These are phyloP conservation scores for Kodamaea suecica DNA, from an alignment of 1,139 yeast species.

Conservation along the genomic window DNA sequence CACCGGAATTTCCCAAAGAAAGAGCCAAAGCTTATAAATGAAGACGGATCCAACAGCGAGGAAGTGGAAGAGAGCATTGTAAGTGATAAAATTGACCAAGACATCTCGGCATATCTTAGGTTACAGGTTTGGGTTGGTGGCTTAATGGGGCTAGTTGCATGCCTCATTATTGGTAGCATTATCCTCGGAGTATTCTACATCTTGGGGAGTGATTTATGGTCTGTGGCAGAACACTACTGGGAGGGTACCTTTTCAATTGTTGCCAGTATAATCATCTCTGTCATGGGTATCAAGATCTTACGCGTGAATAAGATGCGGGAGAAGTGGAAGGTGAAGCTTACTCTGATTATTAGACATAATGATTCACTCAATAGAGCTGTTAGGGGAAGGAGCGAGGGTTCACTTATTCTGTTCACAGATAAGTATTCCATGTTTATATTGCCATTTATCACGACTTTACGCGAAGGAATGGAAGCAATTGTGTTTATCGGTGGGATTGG, in stretches of 20 bases:
- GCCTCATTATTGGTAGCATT: conserved; percentile 36
- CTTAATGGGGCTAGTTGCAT: conserved; percentile 34
- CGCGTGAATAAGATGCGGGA: conserved; percentile 66
- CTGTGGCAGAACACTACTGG: conserved; percentile 47
- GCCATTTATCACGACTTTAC: conserved; percentile 44
- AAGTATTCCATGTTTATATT: conserved; percentile 40
- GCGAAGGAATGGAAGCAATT: conserved; percentile 50
- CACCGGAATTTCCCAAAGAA: conserved; percentile 28
- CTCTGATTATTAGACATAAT: conserved; percentile 9
- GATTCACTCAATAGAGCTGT: conserved; percentile 11
- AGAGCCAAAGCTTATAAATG: background rate
- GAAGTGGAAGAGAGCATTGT: conserved; percentile 2
- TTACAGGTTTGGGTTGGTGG: conserved; percentile 47
- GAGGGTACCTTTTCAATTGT: conserved; percentile 44
- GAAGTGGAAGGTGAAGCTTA: conserved; percentile 76
- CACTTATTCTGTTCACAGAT: conserved; percentile 18
- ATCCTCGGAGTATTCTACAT: conserved; percentile 37
- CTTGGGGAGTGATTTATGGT: conserved; percentile 42
- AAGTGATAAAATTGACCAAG: conserved; percentile 3
- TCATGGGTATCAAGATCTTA: conserved; percentile 44
- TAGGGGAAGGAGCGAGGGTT: conserved; percentile 1
- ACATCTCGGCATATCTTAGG: conserved; percentile 19
- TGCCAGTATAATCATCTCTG: conserved; percentile 43
- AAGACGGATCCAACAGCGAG: conserved; percentile 3
- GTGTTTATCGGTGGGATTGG: conserved; percentile 50